Conservation (phyloP, 2,329 filamentous ascomycete species). For the Exophiala bonariae region DNA sequence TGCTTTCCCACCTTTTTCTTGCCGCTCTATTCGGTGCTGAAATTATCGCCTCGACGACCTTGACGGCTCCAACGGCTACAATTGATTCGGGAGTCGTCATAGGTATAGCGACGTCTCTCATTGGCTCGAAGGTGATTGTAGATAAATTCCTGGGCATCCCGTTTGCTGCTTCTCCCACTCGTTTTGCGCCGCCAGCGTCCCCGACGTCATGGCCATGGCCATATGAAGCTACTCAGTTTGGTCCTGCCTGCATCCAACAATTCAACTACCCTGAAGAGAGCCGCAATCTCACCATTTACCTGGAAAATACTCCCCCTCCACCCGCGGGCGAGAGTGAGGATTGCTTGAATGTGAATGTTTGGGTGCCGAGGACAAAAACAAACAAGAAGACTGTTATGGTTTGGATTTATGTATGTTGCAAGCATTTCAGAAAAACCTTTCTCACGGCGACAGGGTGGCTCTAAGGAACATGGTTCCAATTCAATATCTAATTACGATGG, state of each 20-base stretch:
- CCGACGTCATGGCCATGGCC: slow-evolving; percentile 23
- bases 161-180: slow-evolving; percentile 30
- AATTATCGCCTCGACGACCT: too few relatives aligned
- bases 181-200: slow-evolving; percentile 30
- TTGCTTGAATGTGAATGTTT: slow-evolving; percentile 44
- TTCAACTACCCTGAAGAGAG: slow-evolving; percentile 28
- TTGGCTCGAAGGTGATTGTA: slow-evolving; percentile 26
- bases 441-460: slow-evolving; percentile 32
- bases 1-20: too few relatives aligned
- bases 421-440: neutral
- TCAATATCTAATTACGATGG: slow-evolving; percentile 35
- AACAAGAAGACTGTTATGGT: slow-evolving; percentile 38
- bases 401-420: slow-evolving; percentile 35
- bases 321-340: slow-evolving; percentile 37
- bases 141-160: slow-evolving; percentile 35
- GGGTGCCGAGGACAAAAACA: slow-evolving; percentile 31
- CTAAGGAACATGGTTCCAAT: slow-evolving; percentile 35
- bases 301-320: slow-evolving; percentile 27
- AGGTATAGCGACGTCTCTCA: slow-evolving; percentile 30
- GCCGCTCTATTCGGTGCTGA: too few relatives aligned
- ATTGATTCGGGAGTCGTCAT: slow-evolving; percentile 31
- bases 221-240: slow-evolving; percentile 28
- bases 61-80: slow-evolving; percentile 28
- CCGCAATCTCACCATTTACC: slow-evolving; percentile 31
- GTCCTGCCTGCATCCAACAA: slow-evolving; percentile 33